Percentiles rank a stretch among this genome's conserved stretches.
Evolutionary conservation across 139 green algal genomes (phyloP).

Genomic region (Ettlia oleoabundans): DNA sequence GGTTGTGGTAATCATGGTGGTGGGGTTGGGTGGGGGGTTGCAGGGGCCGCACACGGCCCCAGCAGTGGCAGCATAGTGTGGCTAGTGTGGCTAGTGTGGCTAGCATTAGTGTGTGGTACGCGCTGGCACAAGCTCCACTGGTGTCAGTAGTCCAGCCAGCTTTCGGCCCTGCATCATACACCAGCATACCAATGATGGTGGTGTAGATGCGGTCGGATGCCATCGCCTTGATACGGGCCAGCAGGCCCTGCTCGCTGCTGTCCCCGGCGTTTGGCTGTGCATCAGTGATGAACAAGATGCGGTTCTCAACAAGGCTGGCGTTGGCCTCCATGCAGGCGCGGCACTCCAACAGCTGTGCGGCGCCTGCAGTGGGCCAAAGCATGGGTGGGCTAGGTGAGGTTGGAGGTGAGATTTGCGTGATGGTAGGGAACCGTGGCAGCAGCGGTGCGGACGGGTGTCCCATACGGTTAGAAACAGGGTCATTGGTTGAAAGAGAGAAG

Average conservation of each 20-base stretch:
- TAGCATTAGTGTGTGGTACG: too few species aligned
- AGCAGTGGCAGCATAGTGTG: too few species aligned
- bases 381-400: too few species aligned
- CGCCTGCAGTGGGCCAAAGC: too few species aligned
- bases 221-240: constrained; percentile 13
- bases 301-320: constrained; percentile 22
- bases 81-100: too few species aligned
- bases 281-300: constrained; percentile 46
- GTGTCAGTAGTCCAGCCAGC: too few species aligned
- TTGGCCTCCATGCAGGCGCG: constrained; percentile 28
- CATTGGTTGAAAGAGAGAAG: too few species aligned
- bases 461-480: too few species aligned
- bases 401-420: neutral
- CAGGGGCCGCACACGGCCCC: neutral
- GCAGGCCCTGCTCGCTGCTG: neutral
- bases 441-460: too few species aligned
- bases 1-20: neutral
- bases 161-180: too few species aligned
- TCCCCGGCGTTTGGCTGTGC: constrained; percentile 43
- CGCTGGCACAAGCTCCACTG: too few species aligned
- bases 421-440: neutral
- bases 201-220: constrained; percentile 31
- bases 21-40: too few species aligned
- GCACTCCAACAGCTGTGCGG: constrained; percentile 20
- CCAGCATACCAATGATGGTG: constrained; percentile 44